These are phyloP conservation scores for Gnomoniopsis sp. DNA, from an alignment of 2,329 filamentous ascomycete species.

Conservation along the genomic window DNA sequence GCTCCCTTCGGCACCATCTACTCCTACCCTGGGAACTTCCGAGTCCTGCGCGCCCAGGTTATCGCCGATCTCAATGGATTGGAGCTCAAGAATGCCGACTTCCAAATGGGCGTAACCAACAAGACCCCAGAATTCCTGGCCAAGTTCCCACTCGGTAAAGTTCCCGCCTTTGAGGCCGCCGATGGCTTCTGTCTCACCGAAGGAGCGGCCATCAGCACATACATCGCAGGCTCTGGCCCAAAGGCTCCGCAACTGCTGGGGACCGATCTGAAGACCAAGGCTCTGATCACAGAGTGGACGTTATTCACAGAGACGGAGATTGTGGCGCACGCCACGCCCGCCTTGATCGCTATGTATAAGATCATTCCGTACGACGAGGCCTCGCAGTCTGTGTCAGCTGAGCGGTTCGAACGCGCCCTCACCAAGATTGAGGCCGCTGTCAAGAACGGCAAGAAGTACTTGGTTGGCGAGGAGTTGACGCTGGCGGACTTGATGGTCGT, in stretches of 20 bases:
- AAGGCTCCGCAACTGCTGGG: slow-evolving; percentile 42
- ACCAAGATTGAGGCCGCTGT: slow-evolving; percentile 29
- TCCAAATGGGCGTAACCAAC: slow-evolving; percentile 40
- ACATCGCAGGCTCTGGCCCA: slow-evolving; percentile 43
- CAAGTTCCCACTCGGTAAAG: slow-evolving; percentile 51
- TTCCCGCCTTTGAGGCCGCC: slow-evolving; percentile 44
- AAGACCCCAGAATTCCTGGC: slow-evolving; percentile 40
- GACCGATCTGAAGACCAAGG: slow-evolving; percentile 34
- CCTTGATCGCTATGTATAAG: slow-evolving; percentile 28
- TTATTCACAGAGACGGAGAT: slow-evolving; percentile 37
- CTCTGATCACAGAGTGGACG: slow-evolving; percentile 44
- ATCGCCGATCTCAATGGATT: slow-evolving; percentile 37
- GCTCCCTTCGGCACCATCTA: slow-evolving; percentile 38
- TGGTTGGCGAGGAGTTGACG: slow-evolving; percentile 35
- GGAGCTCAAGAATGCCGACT: slow-evolving; percentile 34
- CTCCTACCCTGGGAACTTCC: slow-evolving; percentile 34
- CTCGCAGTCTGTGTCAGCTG: slow-evolving; percentile 20
- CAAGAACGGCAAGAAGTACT: slow-evolving; percentile 31
- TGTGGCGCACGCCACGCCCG: slow-evolving; percentile 19
- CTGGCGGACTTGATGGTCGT: slow-evolving; percentile 35
- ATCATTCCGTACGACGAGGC: slow-evolving; percentile 25
- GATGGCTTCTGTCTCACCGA: slow-evolving; percentile 45
- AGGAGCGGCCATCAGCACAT: slow-evolving; percentile 43
- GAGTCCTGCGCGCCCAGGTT: slow-evolving; percentile 32
- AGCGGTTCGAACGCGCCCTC: slow-evolving; percentile 26